Conservation (phyloP, 805 yeast genomes). For the Millerago galiae region DNA sequence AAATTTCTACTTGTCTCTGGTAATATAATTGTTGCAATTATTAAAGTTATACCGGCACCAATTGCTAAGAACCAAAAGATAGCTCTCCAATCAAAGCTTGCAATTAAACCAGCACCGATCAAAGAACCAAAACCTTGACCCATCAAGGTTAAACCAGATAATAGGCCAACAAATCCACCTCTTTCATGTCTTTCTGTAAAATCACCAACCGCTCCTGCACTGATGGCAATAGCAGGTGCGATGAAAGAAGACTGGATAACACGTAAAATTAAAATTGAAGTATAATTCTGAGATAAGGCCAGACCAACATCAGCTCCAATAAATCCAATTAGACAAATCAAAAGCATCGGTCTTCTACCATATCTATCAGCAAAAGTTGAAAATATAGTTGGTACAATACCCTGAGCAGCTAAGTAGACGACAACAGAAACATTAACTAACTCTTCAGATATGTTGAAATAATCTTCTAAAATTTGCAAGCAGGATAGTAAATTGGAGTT, state of each 20-base stretch:
- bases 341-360: constrained; percentile 68
- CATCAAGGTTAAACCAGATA: constrained; percentile 55
- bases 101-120: constrained; percentile 41
- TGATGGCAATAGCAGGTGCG: constrained; percentile 68
- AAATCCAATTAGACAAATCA: constrained; percentile 49
- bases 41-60: constrained; percentile 44
- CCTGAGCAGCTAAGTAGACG: constrained; percentile 71
- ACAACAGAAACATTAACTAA: constrained; percentile 67
- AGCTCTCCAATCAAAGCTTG: constrained; percentile 62
- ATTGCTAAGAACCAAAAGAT: constrained; percentile 73
- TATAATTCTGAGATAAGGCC: constrained; percentile 50
- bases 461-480: constrained; percentile 49
- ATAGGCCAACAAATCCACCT: constrained; percentile 64
- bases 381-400: constrained; percentile 63
- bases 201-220: constrained; percentile 71
- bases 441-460: constrained; percentile 51
- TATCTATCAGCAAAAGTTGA: constrained; percentile 60
- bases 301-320: constrained; percentile 60
- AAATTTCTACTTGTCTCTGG: constrained; percentile 74
- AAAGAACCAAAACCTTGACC: constrained; percentile 80
- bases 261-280: constrained; percentile 59
- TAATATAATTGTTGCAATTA: constrained; percentile 32
- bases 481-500: constrained; percentile 77
- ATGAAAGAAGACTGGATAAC: constrained; percentile 75
- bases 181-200: constrained; percentile 57